Evolutionary conservation across 805 yeast species (phyloP), one percentile per base, ranked within the genome.

Genomic region (Yarrowia sp.): DNA sequence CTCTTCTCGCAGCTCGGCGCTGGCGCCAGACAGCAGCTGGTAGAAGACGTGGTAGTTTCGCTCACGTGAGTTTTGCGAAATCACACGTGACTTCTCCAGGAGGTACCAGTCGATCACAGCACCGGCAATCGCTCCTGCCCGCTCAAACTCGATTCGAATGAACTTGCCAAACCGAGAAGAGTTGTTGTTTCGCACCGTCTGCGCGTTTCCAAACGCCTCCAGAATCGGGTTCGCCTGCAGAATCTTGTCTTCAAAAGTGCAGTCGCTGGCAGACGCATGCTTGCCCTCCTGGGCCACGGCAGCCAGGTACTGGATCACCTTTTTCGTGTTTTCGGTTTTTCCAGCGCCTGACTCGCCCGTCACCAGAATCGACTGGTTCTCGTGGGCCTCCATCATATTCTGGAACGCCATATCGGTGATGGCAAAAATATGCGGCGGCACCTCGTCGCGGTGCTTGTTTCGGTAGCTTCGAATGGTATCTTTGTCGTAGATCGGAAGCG

Each of bases 341-440:
- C 99, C 99, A 0, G 99, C 99, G 72, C 99, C 99, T 30, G 96
- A 89, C 76, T 95, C 99, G 71, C 99, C 99, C 0, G 99, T 95
- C n/a, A 95, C 98, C 61, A 95, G 81, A 67, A 95, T 92, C 13
- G 96, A 88, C 79, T 95, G 99, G 76, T 93, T 89, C 73, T 86
- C 87, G 63, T 80, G 82, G 71, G 89, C 87, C 13, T 83, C 81
- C 13, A 91, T 79, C 75, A 95, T 80, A 73, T 88, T 90, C 70
- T 91, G 85, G 72, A 87, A 91, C 1, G 98, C 96, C 56, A 86
- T 86, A 74, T 95, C 97, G 0, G 97, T 90, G 38, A 90, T 87
- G 0, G 96, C 96, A 78, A 87, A 95, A 46, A 95, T 92, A 76
- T 95, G 99, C 0, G 99, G 99, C 53, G 85, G 85, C 42, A 79